phyloP scores from a whole-genome alignment of 2,329 filamentous ascomycete genomes.

The Claviceps lovelessii region DNA sequence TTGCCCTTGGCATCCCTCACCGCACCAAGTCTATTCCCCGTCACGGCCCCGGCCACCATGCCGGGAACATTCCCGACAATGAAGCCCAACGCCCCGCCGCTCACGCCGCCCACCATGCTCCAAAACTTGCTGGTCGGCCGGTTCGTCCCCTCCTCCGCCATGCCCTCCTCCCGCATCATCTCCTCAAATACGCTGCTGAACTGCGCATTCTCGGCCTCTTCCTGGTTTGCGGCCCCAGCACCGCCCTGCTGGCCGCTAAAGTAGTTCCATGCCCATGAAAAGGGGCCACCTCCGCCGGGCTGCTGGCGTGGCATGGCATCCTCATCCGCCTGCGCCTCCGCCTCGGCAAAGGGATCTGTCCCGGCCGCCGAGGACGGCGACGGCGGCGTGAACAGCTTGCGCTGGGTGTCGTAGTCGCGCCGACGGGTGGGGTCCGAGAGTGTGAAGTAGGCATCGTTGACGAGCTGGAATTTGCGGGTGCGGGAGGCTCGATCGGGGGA shows the following conservation, averaged over 20 bases:
- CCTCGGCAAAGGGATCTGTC: constrained; percentile 29
- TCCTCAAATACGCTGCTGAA: constrained; percentile 83
- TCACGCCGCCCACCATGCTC: constrained; percentile 70
- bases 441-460: constrained; percentile 88
- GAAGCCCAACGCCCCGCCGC: constrained; percentile 82
- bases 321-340: constrained; percentile 25
- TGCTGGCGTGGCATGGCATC: constrained; percentile 18
- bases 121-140: constrained; percentile 63
- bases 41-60: constrained; percentile 75
- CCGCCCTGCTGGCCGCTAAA: constrained; percentile 27
- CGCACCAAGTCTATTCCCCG: constrained; percentile 81
- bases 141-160: constrained; percentile 56
- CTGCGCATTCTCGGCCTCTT: constrained; percentile 57
- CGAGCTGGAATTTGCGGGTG: constrained; percentile 78
- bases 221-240: constrained; percentile 19
- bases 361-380: constrained; percentile 7
- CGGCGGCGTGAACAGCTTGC: constrained; percentile 17
- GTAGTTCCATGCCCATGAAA: constrained; percentile 65
- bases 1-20: constrained; percentile 83
- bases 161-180: constrained; percentile 74
- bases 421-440: constrained; percentile 67
- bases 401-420: constrained; percentile 68
- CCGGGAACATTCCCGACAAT: constrained; percentile 90
- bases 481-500: constrained; percentile 69
- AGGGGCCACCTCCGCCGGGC: constrained; percentile 30